Base-by-base conservation (phyloP, 805 yeast genomes). In the Myxozyma neotropica region DNA sequence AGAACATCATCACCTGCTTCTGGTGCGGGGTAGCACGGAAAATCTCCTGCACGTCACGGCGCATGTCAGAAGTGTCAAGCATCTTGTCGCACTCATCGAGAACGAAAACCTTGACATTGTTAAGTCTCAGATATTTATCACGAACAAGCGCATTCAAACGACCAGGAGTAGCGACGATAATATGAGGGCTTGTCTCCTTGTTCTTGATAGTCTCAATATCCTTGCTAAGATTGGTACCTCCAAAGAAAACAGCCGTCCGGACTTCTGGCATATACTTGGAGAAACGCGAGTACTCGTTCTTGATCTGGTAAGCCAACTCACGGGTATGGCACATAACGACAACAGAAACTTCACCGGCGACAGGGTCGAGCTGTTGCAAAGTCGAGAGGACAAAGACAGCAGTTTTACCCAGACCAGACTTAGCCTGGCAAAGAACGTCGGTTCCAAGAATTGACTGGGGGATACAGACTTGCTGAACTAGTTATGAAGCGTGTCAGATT, bases 51-150 rank as follows among this genome's bases (percentile, higher is more conserved):
- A 93, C 97, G 73, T 93, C 99, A 76, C 96, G 87, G 82, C 99
- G 89, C 99, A 93, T 93, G 48, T 68, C 70, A 10, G 60, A 36
- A 57, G 85, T 80, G 80, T 94, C 98, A 75, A 93, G 83, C 58
- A 93, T 98, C 79, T 92, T 91, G 80, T 93, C 99, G 86, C 98
- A 94, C 81, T 93, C 99, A 75, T 93, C 99, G 72, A 93, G 85
- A 65, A 94, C 97, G 71, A 93, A 94, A 66, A 91, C 87, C 83
- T 93, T 93, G 71, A 93, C 88, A 74, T 89, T 88, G 78, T 86
- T 85, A 69, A 94, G 82, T 70, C 96, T 86, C 66, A 94, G 82
- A 59, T 85, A 81, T 80, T 92, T 92, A 72, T 94, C 98, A 74
- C 94, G 86, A 26, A 93, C 95, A 58, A 94, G 81, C 58, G 96